Evolutionary conservation across 208 protist species (phyloP).

Genomic region (Leishmania mexicana): DNA sequence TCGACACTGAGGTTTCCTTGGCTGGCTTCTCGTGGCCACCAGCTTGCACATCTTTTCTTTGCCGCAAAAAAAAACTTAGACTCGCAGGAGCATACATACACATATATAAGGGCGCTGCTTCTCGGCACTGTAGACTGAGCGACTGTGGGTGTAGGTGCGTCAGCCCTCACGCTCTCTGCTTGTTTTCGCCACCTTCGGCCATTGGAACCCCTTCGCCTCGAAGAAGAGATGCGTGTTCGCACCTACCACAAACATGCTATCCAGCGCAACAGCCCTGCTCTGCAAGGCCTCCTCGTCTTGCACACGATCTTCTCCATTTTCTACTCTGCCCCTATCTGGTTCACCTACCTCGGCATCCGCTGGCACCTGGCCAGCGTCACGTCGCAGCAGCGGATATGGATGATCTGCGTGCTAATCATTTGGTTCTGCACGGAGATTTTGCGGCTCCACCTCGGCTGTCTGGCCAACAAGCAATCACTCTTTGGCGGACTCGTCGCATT

Average conservation of each 20-base stretch:
- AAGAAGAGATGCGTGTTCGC: constrained; percentile 54
- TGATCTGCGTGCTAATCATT: constrained; percentile 45
- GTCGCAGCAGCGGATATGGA: constrained; percentile 38
- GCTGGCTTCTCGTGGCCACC: background rate
- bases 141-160: background rate
- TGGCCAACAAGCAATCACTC: constrained; percentile 44
- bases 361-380: constrained; percentile 32
- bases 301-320: constrained; percentile 58
- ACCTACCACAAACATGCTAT: constrained; percentile 65
- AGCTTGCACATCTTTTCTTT: background rate
- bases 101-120: background rate
- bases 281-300: constrained; percentile 46
- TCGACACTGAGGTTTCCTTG: background rate
- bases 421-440: constrained; percentile 51
- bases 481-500: constrained; percentile 60
- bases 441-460: constrained; percentile 55
- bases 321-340: constrained; percentile 59
- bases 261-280: constrained; percentile 53
- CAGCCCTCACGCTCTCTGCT: background rate
- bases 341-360: constrained; percentile 42
- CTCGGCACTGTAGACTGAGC: background rate
- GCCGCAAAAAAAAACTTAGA: background rate
- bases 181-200: background rate
- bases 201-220: background rate
- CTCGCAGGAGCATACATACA: background rate